Conservation (phyloP, 371 early-diverging fungal species). For the Parasitella parasitica region DNA sequence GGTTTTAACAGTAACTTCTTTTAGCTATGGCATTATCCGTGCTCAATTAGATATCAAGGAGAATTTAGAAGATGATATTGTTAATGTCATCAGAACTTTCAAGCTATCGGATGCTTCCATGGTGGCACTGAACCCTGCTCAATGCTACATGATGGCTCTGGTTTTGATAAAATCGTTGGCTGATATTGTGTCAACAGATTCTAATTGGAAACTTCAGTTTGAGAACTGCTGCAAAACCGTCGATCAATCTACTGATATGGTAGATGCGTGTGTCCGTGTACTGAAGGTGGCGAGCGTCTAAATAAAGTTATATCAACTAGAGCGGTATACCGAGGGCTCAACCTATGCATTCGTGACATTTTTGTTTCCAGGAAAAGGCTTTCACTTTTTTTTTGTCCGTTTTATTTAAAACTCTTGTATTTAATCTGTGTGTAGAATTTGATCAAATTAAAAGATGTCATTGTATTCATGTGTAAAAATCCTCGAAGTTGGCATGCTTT, state of each 20-base stretch:
- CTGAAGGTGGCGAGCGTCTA: slow-evolving; percentile 41
- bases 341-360: no score
- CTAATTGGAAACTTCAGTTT: slow-evolving; percentile 26
- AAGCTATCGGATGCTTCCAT: slow-evolving; percentile 41
- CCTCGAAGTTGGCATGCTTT: background rate
- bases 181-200: slow-evolving; percentile 13
- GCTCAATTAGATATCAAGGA: slow-evolving; percentile 32
- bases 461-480: background rate
- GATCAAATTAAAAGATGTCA: background rate
- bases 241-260: slow-evolving; percentile 34
- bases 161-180: slow-evolving; percentile 44
- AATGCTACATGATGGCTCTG: slow-evolving; percentile 50
- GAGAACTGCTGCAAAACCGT: slow-evolving; percentile 36
- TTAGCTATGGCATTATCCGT: slow-evolving; percentile 38
- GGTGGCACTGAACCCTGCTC: slow-evolving; percentile 38
- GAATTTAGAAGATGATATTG: slow-evolving; percentile 43
- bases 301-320: no score
- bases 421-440: background rate
- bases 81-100: slow-evolving; percentile 49
- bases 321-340: no score
- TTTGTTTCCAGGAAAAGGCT: no score
- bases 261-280: slow-evolving; percentile 51
- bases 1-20: background rate
- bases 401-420: background rate
- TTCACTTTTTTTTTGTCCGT: background rate